Conservation (phyloP, 352 stramenopile genomes). For the Pythium volutum region DNA sequence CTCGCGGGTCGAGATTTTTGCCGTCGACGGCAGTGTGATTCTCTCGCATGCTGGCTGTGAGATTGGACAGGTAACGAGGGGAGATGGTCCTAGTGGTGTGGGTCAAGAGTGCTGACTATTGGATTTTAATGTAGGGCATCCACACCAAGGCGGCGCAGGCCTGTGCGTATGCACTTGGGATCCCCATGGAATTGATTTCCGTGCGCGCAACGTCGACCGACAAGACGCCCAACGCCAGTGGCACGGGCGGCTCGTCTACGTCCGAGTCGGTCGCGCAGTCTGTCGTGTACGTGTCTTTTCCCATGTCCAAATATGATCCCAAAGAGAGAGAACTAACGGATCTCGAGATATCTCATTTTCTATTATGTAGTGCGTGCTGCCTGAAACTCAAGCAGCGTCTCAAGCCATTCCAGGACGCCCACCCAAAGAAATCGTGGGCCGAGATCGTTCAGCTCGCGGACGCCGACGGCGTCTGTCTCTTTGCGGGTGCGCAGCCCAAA, state of each 20-base stretch:
- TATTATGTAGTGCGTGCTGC: slow-evolving; percentile 40
- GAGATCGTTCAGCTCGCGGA: slow-evolving; percentile 20
- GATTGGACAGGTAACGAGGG: slow-evolving; percentile 41
- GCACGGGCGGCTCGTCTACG: slow-evolving; percentile 51
- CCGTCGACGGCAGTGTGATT: slow-evolving; percentile 37
- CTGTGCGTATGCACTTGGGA: slow-evolving; percentile 42
- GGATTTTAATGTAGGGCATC: slow-evolving; percentile 36
- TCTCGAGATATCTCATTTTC: not conserved
- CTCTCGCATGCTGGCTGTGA: slow-evolving; percentile 44
- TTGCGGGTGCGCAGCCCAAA: slow-evolving; percentile 26
- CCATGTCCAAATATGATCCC: too few relatives aligned
- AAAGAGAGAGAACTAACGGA: too few relatives aligned
- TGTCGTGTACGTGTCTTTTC: slow-evolving; percentile 25
- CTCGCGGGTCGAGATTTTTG: slow-evolving; percentile 42
- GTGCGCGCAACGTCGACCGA: slow-evolving; percentile 50
- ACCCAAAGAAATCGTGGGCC: slow-evolving; percentile 26
- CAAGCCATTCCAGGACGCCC: slow-evolving; percentile 23
- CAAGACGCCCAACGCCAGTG: slow-evolving; percentile 41
- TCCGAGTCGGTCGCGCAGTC: slow-evolving; percentile 46
- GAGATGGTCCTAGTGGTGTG: not conserved
- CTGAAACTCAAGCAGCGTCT: slow-evolving; percentile 38
- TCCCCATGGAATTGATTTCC: slow-evolving; percentile 38
- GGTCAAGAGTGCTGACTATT: not conserved
- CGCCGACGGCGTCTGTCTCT: slow-evolving; percentile 29
- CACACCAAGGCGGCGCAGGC: slow-evolving; percentile 62